Percentiles rank a stretch among this genome's conserved stretches.
Evolutionary conservation across 306 rosid species (phyloP).

Genomic region (Oemleria cerasiformis): DNA sequence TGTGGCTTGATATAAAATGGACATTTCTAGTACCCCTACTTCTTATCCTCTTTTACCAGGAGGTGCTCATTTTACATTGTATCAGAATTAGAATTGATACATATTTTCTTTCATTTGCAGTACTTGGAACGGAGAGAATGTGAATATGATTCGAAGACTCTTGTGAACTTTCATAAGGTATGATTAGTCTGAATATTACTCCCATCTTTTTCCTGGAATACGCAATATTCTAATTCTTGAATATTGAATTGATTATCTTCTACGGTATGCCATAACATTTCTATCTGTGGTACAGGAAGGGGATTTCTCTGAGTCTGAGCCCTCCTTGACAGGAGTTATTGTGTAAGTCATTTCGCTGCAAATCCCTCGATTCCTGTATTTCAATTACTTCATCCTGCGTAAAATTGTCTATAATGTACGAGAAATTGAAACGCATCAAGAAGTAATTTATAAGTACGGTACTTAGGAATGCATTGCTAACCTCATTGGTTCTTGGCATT

Average conservation of each 20-base stretch:
- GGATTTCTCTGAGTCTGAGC: slow-evolving; percentile 35
- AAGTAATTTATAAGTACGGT: not conserved
- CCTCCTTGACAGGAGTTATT: slow-evolving; percentile 65
- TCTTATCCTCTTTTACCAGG: not conserved
- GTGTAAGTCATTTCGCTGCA: slow-evolving; percentile 50
- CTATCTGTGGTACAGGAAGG: slow-evolving; percentile 48
- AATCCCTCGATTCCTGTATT: not conserved
- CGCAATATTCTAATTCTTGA: not conserved
- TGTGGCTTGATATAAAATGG: not conserved
- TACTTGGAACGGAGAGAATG: slow-evolving; percentile 86
- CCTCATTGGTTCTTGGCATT: not conserved
- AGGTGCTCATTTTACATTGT: not conserved
- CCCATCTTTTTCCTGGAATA: not conserved
- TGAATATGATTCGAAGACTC: slow-evolving; percentile 45
- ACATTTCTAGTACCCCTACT: not conserved
- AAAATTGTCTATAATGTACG: not conserved
- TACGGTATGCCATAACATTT: slow-evolving; percentile 2
- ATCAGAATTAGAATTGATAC: too few species aligned
- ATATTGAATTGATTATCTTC: not conserved
- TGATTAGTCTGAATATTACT: not conserved
- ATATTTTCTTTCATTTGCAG: slow-evolving; percentile 33
- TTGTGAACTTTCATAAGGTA: slow-evolving; percentile 48
- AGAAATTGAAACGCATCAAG: not conserved
- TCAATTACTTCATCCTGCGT: not conserved
- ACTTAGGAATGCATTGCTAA: slow-evolving; percentile 14